Evolutionary conservation across 2,329 filamentous ascomycete species (phyloP).

Genomic region (Fusarium tupiense): DNA sequence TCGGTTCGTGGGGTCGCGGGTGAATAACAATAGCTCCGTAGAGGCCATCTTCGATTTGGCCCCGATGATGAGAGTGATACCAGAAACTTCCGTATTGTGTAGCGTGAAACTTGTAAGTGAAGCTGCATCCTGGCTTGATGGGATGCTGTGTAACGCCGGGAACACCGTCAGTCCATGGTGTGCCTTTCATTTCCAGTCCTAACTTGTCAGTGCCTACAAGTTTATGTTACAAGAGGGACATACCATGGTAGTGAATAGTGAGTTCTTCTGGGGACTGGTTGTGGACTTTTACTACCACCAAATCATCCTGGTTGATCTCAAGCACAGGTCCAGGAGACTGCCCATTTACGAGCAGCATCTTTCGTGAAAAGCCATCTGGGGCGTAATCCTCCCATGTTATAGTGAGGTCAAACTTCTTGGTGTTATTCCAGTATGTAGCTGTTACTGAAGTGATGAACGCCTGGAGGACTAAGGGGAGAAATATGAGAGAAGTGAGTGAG

Average conservation of each 20-base stretch:
- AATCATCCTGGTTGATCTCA: constrained; percentile 61
- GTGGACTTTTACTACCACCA: constrained; percentile 54
- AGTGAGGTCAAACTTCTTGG: constrained; percentile 42
- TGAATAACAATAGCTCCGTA: constrained; percentile 66
- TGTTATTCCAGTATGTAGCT: constrained; percentile 14
- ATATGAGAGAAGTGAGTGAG: neutral
- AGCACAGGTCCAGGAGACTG: constrained; percentile 71
- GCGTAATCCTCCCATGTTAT: constrained; percentile 52
- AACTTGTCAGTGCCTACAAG: neutral
- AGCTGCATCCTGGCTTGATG: constrained; percentile 59
- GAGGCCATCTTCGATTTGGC: constrained; percentile 68
- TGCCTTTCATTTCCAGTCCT: constrained; percentile 61
- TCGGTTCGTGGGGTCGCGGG: constrained; percentile 43
- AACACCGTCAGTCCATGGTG: constrained; percentile 69
- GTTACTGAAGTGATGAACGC: neutral
- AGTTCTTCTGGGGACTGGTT: constrained; percentile 60
- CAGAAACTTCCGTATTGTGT: constrained; percentile 67
- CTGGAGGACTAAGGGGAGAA: constrained; percentile 16
- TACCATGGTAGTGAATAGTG: constrained; percentile 62
- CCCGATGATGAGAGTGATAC: constrained; percentile 67
- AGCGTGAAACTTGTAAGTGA: constrained; percentile 65
- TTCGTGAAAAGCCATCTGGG: constrained; percentile 56
- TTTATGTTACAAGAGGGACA: neutral
- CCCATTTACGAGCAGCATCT: constrained; percentile 65
- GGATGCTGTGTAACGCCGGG: constrained; percentile 64